These are phyloP conservation scores for Fusarium sp. DNA, from an alignment of 2,329 filamentous ascomycete species.

Conservation along the genomic window DNA sequence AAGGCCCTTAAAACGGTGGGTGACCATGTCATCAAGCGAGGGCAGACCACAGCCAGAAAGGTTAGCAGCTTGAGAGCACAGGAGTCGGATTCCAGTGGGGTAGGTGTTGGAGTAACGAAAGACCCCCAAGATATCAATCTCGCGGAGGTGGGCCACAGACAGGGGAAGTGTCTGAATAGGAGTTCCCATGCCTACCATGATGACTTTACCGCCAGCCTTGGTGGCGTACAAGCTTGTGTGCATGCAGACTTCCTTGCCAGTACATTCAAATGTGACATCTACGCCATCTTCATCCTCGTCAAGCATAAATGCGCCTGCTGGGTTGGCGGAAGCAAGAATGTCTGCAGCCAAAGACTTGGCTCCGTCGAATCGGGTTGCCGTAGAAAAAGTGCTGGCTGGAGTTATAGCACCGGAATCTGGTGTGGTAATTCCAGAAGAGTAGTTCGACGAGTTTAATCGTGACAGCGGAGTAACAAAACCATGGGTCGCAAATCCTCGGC, in stretches of 20 bases:
- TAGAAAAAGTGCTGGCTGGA: slow-evolving; percentile 62
- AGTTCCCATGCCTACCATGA: slow-evolving; percentile 86
- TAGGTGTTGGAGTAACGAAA: slow-evolving; percentile 86
- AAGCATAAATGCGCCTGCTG: slow-evolving; percentile 48
- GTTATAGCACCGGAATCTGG: slow-evolving; percentile 59
- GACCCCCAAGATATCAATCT: slow-evolving; percentile 84
- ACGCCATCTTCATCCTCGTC: slow-evolving; percentile 77
- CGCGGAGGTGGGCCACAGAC: slow-evolving; percentile 79
- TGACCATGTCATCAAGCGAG: slow-evolving; percentile 79
- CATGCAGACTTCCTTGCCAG: slow-evolving; percentile 81
- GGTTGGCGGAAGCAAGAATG: slow-evolving; percentile 61
- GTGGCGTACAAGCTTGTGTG: slow-evolving; percentile 82
- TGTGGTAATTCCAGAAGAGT: slow-evolving; percentile 65
- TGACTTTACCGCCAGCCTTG: slow-evolving; percentile 77
- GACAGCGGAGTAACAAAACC: slow-evolving; percentile 68
- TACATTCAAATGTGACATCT: slow-evolving; percentile 82
- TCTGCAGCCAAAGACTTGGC: slow-evolving; percentile 67
- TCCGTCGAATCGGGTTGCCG: slow-evolving; percentile 65
- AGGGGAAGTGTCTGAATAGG: slow-evolving; percentile 82
- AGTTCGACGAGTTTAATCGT: slow-evolving; percentile 61
- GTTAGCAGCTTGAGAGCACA: slow-evolving; percentile 62
- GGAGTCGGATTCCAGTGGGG: slow-evolving; percentile 75
- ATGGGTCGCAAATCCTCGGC: slow-evolving; percentile 72
- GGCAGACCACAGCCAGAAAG: slow-evolving; percentile 66
- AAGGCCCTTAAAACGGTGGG: slow-evolving; percentile 78